These are phyloP conservation scores for Elsinoe fawcettii DNA, from an alignment of 2,329 filamentous ascomycete species.

Conservation along the genomic window DNA sequence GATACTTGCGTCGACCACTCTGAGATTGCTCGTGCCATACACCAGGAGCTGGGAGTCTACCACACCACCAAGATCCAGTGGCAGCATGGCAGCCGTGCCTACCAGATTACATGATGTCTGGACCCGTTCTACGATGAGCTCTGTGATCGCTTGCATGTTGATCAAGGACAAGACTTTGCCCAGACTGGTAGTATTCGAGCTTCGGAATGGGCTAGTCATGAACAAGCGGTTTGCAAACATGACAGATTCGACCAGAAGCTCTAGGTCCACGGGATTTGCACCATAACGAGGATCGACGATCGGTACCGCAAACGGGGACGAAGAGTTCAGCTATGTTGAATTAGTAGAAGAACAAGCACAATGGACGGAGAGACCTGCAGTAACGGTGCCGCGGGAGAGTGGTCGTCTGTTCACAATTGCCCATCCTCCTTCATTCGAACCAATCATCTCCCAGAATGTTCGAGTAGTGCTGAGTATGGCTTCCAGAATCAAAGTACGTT, in stretches of 20 bases:
- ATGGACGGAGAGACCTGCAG: background rate
- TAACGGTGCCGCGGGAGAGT: conserved; percentile 40
- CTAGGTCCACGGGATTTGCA: conserved; percentile 37
- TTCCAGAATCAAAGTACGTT: conserved; percentile 21
- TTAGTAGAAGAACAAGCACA: background rate
- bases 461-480: conserved; percentile 22
- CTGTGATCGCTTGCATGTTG: conserved; percentile 21
- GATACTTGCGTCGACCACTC: conserved; percentile 41
- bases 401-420: conserved; percentile 33
- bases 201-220: conserved; percentile 21
- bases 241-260: conserved; percentile 24
- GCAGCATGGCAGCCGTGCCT: conserved; percentile 47
- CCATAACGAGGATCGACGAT: conserved; percentile 39
- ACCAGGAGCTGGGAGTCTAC: conserved; percentile 39
- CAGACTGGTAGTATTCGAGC: background rate
- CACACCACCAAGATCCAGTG: conserved; percentile 42
- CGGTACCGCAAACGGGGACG: conserved; percentile 33
- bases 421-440: conserved; percentile 27
- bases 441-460: conserved; percentile 27
- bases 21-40: conserved; percentile 38
- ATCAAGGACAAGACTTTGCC: conserved; percentile 14
- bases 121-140: conserved; percentile 25
- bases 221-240: conserved; percentile 26
- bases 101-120: conserved; percentile 44
- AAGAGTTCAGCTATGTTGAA: conserved; percentile 28